Percentiles rank a stretch among this genome's conserved stretches.
These are phyloP conservation scores for Fistulinella prunicolor DNA, from an alignment of 768 basidiomycete species.

Conservation along the genomic window DNA sequence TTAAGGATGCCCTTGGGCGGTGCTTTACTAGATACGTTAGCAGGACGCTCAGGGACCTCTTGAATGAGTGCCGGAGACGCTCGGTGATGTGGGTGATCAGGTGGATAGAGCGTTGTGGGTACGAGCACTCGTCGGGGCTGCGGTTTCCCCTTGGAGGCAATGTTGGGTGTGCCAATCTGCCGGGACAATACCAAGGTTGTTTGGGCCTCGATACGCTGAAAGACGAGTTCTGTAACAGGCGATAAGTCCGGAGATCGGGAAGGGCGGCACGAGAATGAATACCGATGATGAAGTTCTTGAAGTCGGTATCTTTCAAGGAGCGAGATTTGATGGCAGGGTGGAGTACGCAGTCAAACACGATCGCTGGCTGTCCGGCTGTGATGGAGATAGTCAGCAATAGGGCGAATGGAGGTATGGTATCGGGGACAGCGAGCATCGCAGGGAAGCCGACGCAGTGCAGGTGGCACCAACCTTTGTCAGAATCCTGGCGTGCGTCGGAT, in stretches of 20 bases:
- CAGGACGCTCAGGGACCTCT: conserved; percentile 45
- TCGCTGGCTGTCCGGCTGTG: conserved; percentile 66
- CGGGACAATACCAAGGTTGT: conserved; percentile 60
- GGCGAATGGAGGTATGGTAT: no score
- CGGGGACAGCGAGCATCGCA: conserved; percentile 12
- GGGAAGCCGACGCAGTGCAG: neutral
- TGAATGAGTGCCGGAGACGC: conserved; percentile 16
- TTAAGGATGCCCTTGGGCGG: conserved; percentile 46
- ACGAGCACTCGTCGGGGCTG: conserved; percentile 54
- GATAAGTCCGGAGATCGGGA: conserved; percentile 12
- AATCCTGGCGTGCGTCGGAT: conserved; percentile 58
- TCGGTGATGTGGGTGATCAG: conserved; percentile 18
- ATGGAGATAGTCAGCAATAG: conserved; percentile 6
- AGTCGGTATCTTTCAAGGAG: conserved; percentile 55
- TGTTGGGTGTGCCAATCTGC: conserved; percentile 71
- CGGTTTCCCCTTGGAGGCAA: conserved; percentile 71
- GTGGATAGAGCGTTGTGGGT: conserved; percentile 42
- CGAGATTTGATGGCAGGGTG: conserved; percentile 58
- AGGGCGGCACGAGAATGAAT: conserved; percentile 19
- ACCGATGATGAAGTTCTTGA: conserved; percentile 72
- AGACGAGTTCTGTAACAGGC: conserved; percentile 51
- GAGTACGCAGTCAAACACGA: conserved; percentile 75
- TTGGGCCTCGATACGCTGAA: conserved; percentile 67
- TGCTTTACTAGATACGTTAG: conserved; percentile 21
- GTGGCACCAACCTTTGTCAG: conserved; percentile 61